Conservation (phyloP, 75 land plant genomes). For the Pseudotsuga menziesii region DNA sequence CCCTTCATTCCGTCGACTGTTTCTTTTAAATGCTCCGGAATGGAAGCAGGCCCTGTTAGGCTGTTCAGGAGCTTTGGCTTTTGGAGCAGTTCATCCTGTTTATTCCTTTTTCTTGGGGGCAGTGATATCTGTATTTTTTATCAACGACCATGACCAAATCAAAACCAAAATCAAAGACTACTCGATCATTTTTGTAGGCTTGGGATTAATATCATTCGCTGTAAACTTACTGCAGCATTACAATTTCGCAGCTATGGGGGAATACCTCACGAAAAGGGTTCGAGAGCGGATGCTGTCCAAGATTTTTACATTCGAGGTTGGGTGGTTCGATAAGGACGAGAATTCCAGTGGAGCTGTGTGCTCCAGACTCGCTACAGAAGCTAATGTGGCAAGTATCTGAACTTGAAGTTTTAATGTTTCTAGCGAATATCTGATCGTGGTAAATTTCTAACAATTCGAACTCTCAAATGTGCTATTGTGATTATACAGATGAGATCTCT, state of each 20-base stretch:
- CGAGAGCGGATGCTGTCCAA: constrained; percentile 58
- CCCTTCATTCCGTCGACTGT: constrained; percentile 48
- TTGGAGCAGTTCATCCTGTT: constrained; percentile 60
- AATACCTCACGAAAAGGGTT: constrained; percentile 58
- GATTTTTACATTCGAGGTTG: constrained; percentile 68
- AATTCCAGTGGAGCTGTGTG: constrained; percentile 64
- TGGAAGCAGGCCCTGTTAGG: constrained; percentile 59
- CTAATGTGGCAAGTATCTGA: constrained; percentile 46
- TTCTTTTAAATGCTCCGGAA: constrained; percentile 63
- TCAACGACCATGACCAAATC: constrained; percentile 26
- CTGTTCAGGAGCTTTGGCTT: constrained; percentile 39
- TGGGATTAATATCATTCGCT: constrained; percentile 32
- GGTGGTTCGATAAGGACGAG: constrained; percentile 81
- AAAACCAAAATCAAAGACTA: constrained; percentile 25
- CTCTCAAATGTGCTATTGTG: not conserved
- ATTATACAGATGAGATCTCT: constrained; percentile 42
- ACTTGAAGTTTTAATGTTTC: not conserved
- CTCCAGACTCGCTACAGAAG: constrained; percentile 59
- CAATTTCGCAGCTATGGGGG: constrained; percentile 71
- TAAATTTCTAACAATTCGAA: not conserved
- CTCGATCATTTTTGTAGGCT: constrained; percentile 27
- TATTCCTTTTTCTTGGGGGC: constrained; percentile 49
- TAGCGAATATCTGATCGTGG: too few species aligned
- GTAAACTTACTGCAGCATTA: constrained; percentile 59
- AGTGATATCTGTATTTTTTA: constrained; percentile 50